A percentile compares a stretch with the other conserved stretches of the same genome.
phyloP scores from a whole-genome alignment of 257 asterid species.

The Capsicum pubescens region DNA sequence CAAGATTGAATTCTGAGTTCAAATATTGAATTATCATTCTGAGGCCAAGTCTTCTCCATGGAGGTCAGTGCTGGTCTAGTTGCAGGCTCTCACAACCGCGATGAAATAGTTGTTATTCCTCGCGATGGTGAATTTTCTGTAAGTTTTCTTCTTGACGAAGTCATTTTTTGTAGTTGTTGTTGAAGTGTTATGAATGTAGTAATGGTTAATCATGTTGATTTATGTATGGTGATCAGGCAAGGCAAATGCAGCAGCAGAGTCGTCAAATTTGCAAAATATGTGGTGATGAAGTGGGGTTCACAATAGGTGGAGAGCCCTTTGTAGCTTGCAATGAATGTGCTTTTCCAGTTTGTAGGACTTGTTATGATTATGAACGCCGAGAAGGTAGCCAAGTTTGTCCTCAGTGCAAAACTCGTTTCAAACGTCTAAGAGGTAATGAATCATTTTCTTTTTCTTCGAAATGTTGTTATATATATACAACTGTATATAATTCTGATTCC shows the following conservation, averaged over 20 bases:
- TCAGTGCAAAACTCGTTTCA: constrained; percentile 48
- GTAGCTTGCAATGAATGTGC: constrained; percentile 50
- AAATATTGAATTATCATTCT: neutral
- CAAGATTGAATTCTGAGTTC: neutral
- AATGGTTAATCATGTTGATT: neutral
- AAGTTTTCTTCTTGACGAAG: neutral
- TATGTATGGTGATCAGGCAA: constrained; percentile 28
- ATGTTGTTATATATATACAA: neutral
- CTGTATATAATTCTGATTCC: neutral
- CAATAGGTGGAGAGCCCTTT: constrained; percentile 41
- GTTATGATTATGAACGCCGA: constrained; percentile 49
- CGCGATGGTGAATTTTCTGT: constrained; percentile 28
- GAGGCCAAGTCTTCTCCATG: neutral
- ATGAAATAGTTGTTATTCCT: constrained; percentile 37
- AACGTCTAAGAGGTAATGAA: constrained; percentile 40
- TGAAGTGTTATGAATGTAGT: neutral
- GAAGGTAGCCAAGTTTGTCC: constrained; percentile 50
- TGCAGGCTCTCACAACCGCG: constrained; percentile 34
- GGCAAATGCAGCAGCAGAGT: constrained; percentile 27
- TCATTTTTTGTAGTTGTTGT: neutral
- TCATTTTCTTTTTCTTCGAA: neutral
- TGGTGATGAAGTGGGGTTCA: constrained; percentile 43
- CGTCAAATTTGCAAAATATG: constrained; percentile 39
- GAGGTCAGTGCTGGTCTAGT: constrained; percentile 32
- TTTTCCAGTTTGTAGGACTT: constrained; percentile 46